These are phyloP conservation scores for Leucocoprinus birnbaumii DNA, from an alignment of 768 basidiomycete species.

Conservation along the genomic window DNA sequence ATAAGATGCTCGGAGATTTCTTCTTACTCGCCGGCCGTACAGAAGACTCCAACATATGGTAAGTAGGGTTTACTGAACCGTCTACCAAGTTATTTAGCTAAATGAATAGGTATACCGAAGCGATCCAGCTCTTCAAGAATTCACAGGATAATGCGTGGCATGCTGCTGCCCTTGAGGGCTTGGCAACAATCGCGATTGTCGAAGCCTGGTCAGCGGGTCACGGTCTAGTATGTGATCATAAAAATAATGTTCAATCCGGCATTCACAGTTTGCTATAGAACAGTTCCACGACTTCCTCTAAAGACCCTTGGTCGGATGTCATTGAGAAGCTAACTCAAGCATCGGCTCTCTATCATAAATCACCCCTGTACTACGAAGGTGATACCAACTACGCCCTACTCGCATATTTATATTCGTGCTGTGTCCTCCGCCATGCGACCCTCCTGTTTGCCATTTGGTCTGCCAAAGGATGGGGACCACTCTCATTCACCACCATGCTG, in stretches of 20 bases:
- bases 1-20: conserved; percentile 86
- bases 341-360: conserved; percentile 55
- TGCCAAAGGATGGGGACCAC: conserved; percentile 83
- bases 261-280: conserved; percentile 38
- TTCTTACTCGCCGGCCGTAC: conserved; percentile 85
- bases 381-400: conserved; percentile 61
- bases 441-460: conserved; percentile 81
- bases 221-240: conserved; percentile 54
- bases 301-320: conserved; percentile 76
- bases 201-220: conserved; percentile 83
- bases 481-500: conserved; percentile 74
- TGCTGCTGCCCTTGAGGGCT: conserved; percentile 82
- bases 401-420: conserved; percentile 62
- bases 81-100: conserved; percentile 13
- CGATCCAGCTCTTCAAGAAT: conserved; percentile 70
- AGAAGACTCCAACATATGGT: conserved; percentile 83
- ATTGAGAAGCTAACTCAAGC: conserved; percentile 74
- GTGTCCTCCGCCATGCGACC: conserved; percentile 70
- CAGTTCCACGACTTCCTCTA: conserved; percentile 44
- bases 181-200: conserved; percentile 74
- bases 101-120: conserved; percentile 78
- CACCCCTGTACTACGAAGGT: conserved; percentile 46
- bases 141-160: conserved; percentile 85
- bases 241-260: background rate
- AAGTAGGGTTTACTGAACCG: conserved; percentile 18